Percentiles rank a stretch among this genome's conserved stretches.
These are phyloP conservation scores for Geotrichum bryndzae DNA, from an alignment of 1,139 yeast species.

Conservation along the genomic window DNA sequence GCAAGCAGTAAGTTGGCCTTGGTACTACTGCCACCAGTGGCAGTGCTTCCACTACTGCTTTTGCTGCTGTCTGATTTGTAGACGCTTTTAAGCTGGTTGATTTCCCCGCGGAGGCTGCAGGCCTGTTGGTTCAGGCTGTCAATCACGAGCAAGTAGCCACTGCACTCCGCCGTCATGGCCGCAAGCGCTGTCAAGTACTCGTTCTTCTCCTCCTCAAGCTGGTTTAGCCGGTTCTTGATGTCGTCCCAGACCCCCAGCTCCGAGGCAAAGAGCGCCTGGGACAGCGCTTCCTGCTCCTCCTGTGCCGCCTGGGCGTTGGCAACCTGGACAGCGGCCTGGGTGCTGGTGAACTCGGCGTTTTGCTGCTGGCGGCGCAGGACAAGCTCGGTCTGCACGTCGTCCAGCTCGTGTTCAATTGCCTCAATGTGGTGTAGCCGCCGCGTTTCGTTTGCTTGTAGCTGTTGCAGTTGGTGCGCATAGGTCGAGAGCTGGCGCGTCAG, in stretches of 20 bases:
- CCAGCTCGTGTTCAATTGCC: constrained; percentile 13
- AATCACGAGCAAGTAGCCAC: not conserved
- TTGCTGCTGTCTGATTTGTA: not conserved
- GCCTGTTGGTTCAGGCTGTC: constrained; percentile 5
- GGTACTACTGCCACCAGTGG: not conserved
- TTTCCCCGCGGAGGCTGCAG: not conserved
- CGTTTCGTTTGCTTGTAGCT: constrained; percentile 7
- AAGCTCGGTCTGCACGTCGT: constrained; percentile 6
- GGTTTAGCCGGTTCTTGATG: not conserved
- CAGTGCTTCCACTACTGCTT: not conserved
- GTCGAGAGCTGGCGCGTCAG: constrained; percentile 3
- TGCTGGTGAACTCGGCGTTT: constrained; percentile 5
- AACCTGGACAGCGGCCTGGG: not conserved
- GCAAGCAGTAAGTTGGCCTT: not conserved
- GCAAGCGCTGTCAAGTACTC: not conserved
- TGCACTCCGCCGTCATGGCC: constrained; percentile 2
- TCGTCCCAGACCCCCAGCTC: not conserved
- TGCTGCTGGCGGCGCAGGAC: constrained; percentile 6
- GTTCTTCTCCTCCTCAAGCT: constrained; percentile 8
- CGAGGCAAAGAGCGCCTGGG: not conserved
- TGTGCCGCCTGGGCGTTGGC: not conserved
- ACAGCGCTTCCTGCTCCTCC: not conserved
- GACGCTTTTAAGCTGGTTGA: not conserved
- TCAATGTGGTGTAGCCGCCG: constrained; percentile 9
- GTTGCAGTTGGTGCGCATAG: constrained; percentile 9